Base-by-base conservation (phyloP, 2,329 filamentous ascomycete species). In the Cryphonectria carpinicola region DNA sequence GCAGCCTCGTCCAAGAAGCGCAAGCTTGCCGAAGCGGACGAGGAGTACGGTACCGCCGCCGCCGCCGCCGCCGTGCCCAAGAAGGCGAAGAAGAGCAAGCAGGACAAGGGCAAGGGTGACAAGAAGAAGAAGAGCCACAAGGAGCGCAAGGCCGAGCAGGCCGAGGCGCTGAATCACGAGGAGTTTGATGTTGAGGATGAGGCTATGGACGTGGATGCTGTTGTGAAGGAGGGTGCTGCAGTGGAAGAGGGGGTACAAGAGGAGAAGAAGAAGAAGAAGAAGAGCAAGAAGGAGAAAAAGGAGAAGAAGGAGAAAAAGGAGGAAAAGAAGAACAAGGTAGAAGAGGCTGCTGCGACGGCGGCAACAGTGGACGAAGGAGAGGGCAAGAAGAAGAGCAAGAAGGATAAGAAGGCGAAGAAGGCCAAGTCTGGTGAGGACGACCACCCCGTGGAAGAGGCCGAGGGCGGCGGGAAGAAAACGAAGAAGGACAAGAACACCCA, bases 381-480 rank as follows among this genome's bases (percentile, higher is more conserved):
- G 3, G 46, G 67, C 28, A 56, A 37, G 43, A 67, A 71, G 35
- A 66, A 65, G 61, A n/a, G 25, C 13, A 67, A 70, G 60, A 65
- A 67, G 56, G 64, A 65, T 4, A 73, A 73, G 61, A 72, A 73
- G 39, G 67, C 56, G 13, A 68, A 69, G 46, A 71, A 69, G n/a
- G 68, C 64, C 46, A 70, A 72, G 49, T 69, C 71, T 43, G 32
- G 32, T n/a, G 54, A 71, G 35, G 35, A 41, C 1, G 65, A 70
- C 39, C n/a, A 68, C 19, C 17, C 78, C 72, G 41, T 75, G 73
- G 22, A 79, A 77, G 63, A 78, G 69, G 32, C 79, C 76, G 63
- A 79, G 70, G 25, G 80, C 75, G 69, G 19, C 74, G 74, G 61
- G 5, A 71, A 67, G 72, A 73, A 58, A 65, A 70, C 41, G 25